Percentiles rank a stretch among this genome's conserved stretches.
phyloP scores from a whole-genome alignment of 805 yeast species.

The Barnettozyma populi region DNA sequence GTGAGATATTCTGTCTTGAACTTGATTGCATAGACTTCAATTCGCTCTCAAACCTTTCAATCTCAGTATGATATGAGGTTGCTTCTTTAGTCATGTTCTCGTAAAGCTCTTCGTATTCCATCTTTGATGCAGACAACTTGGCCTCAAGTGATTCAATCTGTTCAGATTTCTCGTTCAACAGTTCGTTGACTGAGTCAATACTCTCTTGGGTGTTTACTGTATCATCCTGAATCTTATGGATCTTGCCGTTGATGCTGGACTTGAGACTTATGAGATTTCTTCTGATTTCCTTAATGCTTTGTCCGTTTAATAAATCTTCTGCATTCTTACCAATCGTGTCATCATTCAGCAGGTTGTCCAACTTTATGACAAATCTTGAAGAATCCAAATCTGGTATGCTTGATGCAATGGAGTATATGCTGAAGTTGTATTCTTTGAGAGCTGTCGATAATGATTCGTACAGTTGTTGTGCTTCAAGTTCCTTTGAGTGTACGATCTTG shows the following conservation, averaged over 20 bases:
- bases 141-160: conserved; percentile 53
- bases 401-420: conserved; percentile 43
- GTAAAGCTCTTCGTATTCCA: conserved; percentile 49
- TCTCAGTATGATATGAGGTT: conserved; percentile 52
- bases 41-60: conserved; percentile 58
- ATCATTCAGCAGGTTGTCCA: conserved; percentile 36
- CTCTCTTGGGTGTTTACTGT: conserved; percentile 51
- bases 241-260: conserved; percentile 38
- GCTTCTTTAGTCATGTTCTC: conserved; percentile 50
- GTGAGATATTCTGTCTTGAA: conserved; percentile 44
- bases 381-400: conserved; percentile 23
- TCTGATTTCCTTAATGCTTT: conserved; percentile 34
- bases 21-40: conserved; percentile 43
- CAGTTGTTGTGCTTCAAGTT: conserved; percentile 42
- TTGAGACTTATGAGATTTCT: conserved; percentile 39
- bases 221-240: conserved; percentile 51
- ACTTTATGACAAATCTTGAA: conserved; percentile 35
- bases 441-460: conserved; percentile 47
- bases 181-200: conserved; percentile 50
- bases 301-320: conserved; percentile 33
- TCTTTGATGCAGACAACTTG: conserved; percentile 44
- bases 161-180: conserved; percentile 52
- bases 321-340: conserved; percentile 42
- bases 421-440: conserved; percentile 51
- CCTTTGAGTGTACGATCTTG: conserved; percentile 43